These are phyloP conservation scores for Ballota nigra DNA, from an alignment of 257 asterid genomes.

Conservation along the genomic window DNA sequence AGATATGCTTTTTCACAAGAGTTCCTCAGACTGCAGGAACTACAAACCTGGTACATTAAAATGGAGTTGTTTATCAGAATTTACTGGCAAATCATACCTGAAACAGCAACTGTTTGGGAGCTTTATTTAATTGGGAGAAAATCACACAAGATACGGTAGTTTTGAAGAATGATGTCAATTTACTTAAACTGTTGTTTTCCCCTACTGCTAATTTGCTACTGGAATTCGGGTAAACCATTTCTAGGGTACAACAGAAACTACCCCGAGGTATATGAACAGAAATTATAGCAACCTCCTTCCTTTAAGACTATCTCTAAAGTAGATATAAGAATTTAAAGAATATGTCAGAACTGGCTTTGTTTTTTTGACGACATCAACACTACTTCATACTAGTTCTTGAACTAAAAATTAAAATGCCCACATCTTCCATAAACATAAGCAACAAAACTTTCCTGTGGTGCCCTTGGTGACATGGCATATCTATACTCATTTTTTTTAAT, in stretches of 20 bases:
- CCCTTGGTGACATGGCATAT: not conserved
- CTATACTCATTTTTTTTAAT: not conserved
- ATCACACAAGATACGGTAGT: not conserved
- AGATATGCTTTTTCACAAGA: slow-evolving; percentile 91
- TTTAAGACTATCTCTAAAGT: not conserved
- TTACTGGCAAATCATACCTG: not conserved
- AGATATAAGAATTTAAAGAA: not conserved
- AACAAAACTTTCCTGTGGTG: not conserved
- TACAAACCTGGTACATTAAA: slow-evolving; percentile 71
- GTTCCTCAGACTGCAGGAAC: slow-evolving; percentile 89
- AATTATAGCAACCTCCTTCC: not conserved
- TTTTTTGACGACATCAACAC: not conserved
- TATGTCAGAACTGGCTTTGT: not conserved
- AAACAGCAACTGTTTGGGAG: not conserved
- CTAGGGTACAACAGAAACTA: not conserved
- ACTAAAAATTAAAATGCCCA: not conserved
- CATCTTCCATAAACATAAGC: not conserved
- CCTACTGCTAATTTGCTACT: not conserved
- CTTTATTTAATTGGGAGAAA: not conserved
- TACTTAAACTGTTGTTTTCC: not conserved
- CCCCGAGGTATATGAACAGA: not conserved
- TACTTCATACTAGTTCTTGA: slow-evolving; percentile 1
- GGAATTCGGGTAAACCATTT: not conserved
- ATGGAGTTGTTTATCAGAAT: not conserved
- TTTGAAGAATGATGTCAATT: not conserved